Evolutionary conservation across 164 flowering plant species (phyloP), one percentile per base, ranked within the genome.

Genomic region (Euptelea pleiosperma): DNA sequence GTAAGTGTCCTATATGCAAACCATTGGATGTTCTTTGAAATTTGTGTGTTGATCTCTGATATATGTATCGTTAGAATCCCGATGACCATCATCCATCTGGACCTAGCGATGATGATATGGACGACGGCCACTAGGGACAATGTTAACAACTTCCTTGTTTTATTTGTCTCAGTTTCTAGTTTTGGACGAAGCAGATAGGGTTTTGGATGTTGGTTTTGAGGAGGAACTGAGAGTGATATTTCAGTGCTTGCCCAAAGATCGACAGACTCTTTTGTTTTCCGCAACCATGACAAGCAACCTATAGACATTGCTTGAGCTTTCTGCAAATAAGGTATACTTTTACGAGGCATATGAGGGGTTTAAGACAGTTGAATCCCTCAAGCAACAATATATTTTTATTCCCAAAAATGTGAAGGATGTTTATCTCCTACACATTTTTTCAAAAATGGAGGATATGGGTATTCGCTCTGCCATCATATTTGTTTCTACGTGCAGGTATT

Each of bases 161-260:
- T 16, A 3, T 59, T 62, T 63, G 19, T 59, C 41, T 29, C 73
- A 94, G 99, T 94, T 83, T 61, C 72, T 94, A 44, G 99, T 94
- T 45, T 74, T 94, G 79, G 99, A 94, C 61, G 99, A 94, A 73
- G 99, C 97, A 5, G 99, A 94, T 66, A 82, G 99, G 70, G 88
- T 94, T 50, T 64, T 94, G 73, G 97, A 89, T 78, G 86, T 69
- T 63, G 91, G 87, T 16, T 94, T 90, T 77, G 89, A 94, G 72
- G 90, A 80, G 58, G 99, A 88, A 56, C 53, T 94, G 47, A 74
- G 75, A 64, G 91, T 70, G 33, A 67, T 94, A 21, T 94, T 94
- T 51, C 76, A 84, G 62, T 81, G 82, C 73, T 72, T 94, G 71
- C 99, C 99, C 10, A 82, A 84, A 64, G 74, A 64, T 46, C 75